These are phyloP conservation scores for Didymella pomorum DNA, from an alignment of 2,329 filamentous ascomycete genomes.

Conservation along the genomic window DNA sequence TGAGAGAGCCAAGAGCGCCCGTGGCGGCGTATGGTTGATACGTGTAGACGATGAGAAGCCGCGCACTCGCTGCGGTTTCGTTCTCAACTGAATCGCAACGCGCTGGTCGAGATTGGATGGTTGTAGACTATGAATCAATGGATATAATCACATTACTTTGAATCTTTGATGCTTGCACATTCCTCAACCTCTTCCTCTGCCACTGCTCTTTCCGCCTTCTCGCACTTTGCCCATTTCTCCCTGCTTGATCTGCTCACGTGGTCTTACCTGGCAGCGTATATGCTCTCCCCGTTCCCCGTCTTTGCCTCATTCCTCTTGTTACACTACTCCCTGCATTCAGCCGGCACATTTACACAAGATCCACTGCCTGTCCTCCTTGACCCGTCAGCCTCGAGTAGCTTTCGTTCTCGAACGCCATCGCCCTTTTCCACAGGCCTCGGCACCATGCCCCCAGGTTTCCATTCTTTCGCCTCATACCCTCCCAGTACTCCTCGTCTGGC, in stretches of 20 bases:
- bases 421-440: slow-evolving; percentile 5
- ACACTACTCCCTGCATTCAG: not conserved
- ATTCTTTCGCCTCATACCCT: slow-evolving; percentile 12
- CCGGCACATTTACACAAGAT: not conserved
- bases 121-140: slow-evolving; percentile 24
- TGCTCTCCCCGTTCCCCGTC: not conserved
- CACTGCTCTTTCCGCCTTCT: not conserved
- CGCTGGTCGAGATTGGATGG: slow-evolving; percentile 24
- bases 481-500: slow-evolving; percentile 19
- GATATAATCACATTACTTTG: slow-evolving; percentile 7
- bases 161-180: not conserved
- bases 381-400: not conserved
- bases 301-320: no score
- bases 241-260: not conserved
- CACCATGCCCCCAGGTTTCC: slow-evolving; percentile 9
- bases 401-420: not conserved
- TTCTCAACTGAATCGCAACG: slow-evolving; percentile 22
- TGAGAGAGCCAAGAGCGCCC: slow-evolving; percentile 8
- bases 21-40: slow-evolving; percentile 14
- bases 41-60: slow-evolving; percentile 19
- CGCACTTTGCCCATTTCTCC: no score
- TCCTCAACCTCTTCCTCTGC: not conserved
- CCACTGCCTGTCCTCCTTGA: not conserved
- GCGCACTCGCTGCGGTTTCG: slow-evolving; percentile 14
- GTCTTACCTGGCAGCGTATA: not conserved